Conservation (phyloP, 306 rosid species). For the Albizia julibrissin region DNA sequence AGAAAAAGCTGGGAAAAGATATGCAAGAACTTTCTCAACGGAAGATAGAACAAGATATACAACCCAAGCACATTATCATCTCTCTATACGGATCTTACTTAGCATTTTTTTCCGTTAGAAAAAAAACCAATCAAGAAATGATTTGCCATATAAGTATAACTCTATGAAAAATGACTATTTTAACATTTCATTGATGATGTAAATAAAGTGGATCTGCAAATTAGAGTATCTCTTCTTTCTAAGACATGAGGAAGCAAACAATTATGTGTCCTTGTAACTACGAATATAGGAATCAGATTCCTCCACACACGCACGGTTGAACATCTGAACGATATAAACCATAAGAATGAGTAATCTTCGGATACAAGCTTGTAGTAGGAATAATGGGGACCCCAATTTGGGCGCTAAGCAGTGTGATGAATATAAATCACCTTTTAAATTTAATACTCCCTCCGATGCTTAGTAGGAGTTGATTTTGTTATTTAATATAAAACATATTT, state of each 20-base stretch:
- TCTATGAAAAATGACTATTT: background rate
- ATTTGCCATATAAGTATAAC: background rate
- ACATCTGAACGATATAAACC: background rate
- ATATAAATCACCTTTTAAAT: background rate
- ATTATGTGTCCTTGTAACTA: background rate
- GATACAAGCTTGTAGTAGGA: background rate
- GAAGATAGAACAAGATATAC: slow-evolving; percentile 17
- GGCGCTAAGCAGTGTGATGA: background rate
- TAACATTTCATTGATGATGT: background rate
- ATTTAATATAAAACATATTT: no score
- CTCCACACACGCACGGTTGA: background rate
- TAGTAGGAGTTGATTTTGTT: no score
- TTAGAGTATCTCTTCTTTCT: background rate
- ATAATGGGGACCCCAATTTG: background rate
- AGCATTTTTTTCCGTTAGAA: background rate
- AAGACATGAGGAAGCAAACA: background rate
- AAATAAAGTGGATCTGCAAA: background rate
- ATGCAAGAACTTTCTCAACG: slow-evolving; percentile 64
- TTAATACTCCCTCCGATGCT: no score
- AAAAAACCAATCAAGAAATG: background rate
- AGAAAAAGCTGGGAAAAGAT: slow-evolving; percentile 53
- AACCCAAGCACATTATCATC: background rate
- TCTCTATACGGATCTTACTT: background rate
- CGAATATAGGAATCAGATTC: background rate
- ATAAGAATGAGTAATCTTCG: background rate